Base-by-base conservation (phyloP, 345 rosid genomes). In the Psidium guajava region DNA sequence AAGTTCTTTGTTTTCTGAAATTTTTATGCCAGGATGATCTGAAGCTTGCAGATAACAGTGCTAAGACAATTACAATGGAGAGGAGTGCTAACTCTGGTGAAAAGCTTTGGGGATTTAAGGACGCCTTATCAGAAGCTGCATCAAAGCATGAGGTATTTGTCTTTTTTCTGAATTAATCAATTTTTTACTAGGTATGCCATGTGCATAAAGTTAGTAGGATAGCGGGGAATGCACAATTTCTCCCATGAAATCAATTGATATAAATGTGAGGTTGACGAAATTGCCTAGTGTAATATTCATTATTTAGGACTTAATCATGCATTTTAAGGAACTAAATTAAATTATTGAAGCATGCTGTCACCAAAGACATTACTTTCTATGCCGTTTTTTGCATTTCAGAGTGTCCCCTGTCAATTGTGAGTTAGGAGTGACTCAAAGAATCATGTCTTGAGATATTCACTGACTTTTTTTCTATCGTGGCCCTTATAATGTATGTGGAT, bases 61-160 rank as follows among this genome's bases (percentile, higher is more conserved):
- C 73, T 32, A 25, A 55, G 13, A 52, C 81, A 25, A 44, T 25
- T 77, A 58, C 85, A 58, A 57, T 13, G 11, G 54, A 86, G 85
- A 88, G 85, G 40, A 83, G 83, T 56, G 73, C 84, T 88, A 86
- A 73, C 84, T 84, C 89, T 87, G 90, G 53, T 11, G 88, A 84
- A 86, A 85, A 84, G 82, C 88, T 89, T n/a, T 91, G 94, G 96
- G 91, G 84, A 44, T 92, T 89, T 86, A 87, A 89, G 84, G 93
- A 88, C 69, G 56, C 89, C 69, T 89, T 86, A 85, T 88, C 90
- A 61, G 95, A 89, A 88, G 86, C 28, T 85, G 85, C 64, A 51
- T 53, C 81, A 21, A 82, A 84, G 69, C 77, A 81, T 36, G 73
- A 87, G 86, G 84, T 86, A 82, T 58, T 53, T 53, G 58, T 40